phyloP scores from a whole-genome alignment of 2,329 filamentous ascomycete species.

The Penicillium crustosum region DNA sequence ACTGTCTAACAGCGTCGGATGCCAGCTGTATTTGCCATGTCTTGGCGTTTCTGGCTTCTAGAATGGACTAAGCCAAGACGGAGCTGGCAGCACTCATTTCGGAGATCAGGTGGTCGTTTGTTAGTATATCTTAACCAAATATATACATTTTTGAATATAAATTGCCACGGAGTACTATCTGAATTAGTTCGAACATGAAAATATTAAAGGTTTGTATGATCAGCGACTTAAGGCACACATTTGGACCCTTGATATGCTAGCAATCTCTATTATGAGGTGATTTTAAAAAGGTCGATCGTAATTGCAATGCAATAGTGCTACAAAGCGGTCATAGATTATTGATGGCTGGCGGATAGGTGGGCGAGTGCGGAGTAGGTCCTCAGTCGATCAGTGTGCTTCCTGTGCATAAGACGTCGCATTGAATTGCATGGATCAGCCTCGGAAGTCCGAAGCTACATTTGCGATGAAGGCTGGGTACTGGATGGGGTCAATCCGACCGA shows the following conservation, averaged over 20 bases:
- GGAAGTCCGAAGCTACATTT: slow-evolving; percentile 5
- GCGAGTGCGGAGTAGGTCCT: not conserved
- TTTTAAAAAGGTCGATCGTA: not conserved
- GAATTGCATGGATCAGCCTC: slow-evolving; percentile 3
- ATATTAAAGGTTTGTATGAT: not conserved
- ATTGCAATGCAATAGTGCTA: not conserved
- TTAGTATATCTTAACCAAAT: not conserved
- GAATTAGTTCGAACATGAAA: not conserved
- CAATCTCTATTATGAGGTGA: not conserved
- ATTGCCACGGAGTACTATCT: not conserved
- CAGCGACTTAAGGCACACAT: not conserved
- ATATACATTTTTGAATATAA: not conserved
- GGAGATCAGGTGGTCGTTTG: not conserved
- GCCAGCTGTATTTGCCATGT: not conserved
- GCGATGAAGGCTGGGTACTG: not conserved
- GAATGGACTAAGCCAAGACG: not conserved
- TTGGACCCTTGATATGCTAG: not conserved
- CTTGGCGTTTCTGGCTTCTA: not conserved
- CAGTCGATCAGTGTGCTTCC: not conserved
- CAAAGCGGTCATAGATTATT: not conserved
- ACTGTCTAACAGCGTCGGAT: not conserved
- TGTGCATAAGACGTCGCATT: not conserved
- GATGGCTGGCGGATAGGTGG: not conserved
- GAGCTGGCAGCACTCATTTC: not conserved
- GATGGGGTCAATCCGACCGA: not conserved